Evolutionary conservation across 495 filamentous ascomycete genomes (phyloP).

Genomic region (Parathielavia appendiculata): DNA sequence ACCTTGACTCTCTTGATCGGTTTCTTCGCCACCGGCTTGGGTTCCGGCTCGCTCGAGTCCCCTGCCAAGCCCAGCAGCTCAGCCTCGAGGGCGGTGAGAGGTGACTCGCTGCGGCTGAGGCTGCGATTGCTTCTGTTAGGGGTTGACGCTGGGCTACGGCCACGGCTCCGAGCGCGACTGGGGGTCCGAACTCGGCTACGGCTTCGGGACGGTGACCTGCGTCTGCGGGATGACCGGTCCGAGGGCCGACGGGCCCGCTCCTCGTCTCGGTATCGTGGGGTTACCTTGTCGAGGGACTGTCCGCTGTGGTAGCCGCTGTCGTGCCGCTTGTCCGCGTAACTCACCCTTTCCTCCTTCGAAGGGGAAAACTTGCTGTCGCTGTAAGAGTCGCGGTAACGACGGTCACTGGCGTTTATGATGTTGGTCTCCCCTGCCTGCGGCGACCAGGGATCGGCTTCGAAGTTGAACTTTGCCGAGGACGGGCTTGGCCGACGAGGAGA

Average conservation of each 20-base stretch:
- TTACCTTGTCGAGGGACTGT: slow-evolving; percentile 21
- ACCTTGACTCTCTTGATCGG: slow-evolving; percentile 26
- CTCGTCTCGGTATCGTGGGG: slow-evolving; percentile 16
- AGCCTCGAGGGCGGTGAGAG: slow-evolving; percentile 24
- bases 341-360: slow-evolving; percentile 19
- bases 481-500: slow-evolving; percentile 15
- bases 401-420: background rate
- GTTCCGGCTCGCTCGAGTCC: slow-evolving; percentile 15
- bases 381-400: slow-evolving; percentile 12
- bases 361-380: slow-evolving; percentile 9
- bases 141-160: slow-evolving; percentile 7
- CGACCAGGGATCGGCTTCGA: slow-evolving; percentile 26
- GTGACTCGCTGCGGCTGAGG: slow-evolving; percentile 27
- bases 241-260: slow-evolving; percentile 8
- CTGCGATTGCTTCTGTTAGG: slow-evolving; percentile 11
- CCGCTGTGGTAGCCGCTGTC: slow-evolving; percentile 35
- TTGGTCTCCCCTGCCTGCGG: slow-evolving; percentile 26
- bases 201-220: slow-evolving; percentile 17
- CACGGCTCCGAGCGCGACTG: slow-evolving; percentile 5
- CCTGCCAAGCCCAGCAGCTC: slow-evolving; percentile 24
- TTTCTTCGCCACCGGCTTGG: slow-evolving; percentile 21
- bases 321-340: slow-evolving; percentile 20
- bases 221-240: slow-evolving; percentile 11
- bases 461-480: slow-evolving; percentile 6
- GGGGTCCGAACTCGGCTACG: slow-evolving; percentile 5